Conservation (phyloP, 139 green algal genomes). For the Coccomyxa sp. region DNA sequence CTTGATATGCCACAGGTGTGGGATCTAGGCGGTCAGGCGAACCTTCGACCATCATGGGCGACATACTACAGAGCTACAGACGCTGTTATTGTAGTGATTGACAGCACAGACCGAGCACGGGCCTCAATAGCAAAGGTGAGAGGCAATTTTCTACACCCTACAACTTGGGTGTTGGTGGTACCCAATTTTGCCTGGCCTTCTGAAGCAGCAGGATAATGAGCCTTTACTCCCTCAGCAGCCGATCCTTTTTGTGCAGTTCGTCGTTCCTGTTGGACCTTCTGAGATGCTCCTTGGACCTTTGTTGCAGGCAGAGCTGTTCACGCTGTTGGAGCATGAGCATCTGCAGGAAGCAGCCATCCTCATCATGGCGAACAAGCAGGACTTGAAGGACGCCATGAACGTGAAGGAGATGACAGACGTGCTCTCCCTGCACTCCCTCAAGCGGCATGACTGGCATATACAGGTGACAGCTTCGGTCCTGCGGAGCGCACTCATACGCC, state of each 20-base stretch:
- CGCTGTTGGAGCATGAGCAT: constrained; percentile 69
- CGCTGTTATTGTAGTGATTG: constrained; percentile 77
- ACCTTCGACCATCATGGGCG: constrained; percentile 78
- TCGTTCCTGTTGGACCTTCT: neutral
- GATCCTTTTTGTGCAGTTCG: neutral
- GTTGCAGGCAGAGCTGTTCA: constrained; percentile 70
- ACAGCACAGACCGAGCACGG: constrained; percentile 82
- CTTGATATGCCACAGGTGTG: constrained; percentile 38
- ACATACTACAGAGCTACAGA: constrained; percentile 84
- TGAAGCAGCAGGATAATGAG: too few relatives aligned
- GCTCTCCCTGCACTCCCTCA: constrained; percentile 43
- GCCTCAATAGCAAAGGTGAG: constrained; percentile 65
- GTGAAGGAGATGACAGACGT: constrained; percentile 64
- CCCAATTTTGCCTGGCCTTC: neutral
- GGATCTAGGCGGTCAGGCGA: constrained; percentile 87
- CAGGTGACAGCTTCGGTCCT: constrained; percentile 23
- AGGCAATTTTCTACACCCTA: too few relatives aligned
- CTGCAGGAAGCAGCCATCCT: constrained; percentile 59
- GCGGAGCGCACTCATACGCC: neutral
- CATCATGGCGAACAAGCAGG: constrained; percentile 91
- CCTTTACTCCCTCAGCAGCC: neutral
- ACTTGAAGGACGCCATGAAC: constrained; percentile 62
- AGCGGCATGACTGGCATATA: constrained; percentile 49
- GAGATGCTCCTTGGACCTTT: neutral
- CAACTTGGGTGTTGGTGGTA: neutral